Evolutionary conservation across 2,329 filamentous ascomycete species (phyloP).

Genomic region (Pseudogymnoascus destructans): DNA sequence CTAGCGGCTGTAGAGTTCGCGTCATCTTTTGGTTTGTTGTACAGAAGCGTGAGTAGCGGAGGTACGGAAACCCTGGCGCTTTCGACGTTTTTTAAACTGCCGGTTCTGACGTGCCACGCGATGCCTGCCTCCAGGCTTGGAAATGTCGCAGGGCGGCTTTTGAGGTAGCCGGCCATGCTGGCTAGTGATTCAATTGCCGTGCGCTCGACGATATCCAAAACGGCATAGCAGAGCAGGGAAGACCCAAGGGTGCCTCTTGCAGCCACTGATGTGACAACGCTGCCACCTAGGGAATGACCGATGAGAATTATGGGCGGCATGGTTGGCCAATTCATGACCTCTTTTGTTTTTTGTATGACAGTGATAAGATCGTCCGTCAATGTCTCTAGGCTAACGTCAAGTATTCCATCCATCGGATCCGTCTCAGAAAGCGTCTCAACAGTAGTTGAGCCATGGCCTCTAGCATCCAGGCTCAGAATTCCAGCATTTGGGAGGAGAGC

Average conservation of each 20-base stretch:
- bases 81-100: constrained; percentile 69
- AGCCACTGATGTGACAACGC: constrained; percentile 76
- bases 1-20: constrained; percentile 21
- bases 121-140: constrained; percentile 66
- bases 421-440: constrained; percentile 27
- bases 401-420: constrained; percentile 26
- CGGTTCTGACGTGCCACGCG: constrained; percentile 84
- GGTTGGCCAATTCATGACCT: constrained; percentile 56
- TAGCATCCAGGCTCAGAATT: constrained; percentile 71
- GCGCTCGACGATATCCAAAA: constrained; percentile 90
- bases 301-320: constrained; percentile 70
- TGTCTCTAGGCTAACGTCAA: constrained; percentile 60
- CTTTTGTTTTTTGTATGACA: constrained; percentile 54
- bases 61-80: constrained; percentile 86
- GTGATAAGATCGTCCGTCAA: constrained; percentile 60
- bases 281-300: constrained; percentile 86
- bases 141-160: constrained; percentile 67
- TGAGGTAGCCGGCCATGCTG: constrained; percentile 86
- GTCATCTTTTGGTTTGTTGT: constrained; percentile 28
- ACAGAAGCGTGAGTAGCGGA: constrained; percentile 42
- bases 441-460: constrained; percentile 70
- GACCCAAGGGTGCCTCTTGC: constrained; percentile 50
- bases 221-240: constrained; percentile 69
- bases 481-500: constrained; percentile 68
- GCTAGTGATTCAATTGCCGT: constrained; percentile 89